Percentiles rank a stretch among this genome's conserved stretches.
Evolutionary conservation across 345 rosid species (phyloP).

Genomic region (Stellera chamaejasme): DNA sequence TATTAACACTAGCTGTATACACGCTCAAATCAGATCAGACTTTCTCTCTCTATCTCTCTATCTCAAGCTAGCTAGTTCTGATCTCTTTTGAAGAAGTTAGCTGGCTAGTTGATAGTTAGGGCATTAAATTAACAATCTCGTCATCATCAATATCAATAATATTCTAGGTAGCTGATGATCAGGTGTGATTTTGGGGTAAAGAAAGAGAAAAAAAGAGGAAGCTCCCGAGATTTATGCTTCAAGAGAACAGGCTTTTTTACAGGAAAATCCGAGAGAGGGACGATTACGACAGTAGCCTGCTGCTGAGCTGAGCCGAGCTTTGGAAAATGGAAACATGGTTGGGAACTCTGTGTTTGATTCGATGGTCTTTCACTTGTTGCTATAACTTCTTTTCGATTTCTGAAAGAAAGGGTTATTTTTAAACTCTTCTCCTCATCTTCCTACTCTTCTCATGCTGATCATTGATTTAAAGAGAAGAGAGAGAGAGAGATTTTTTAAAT

Average conservation of each 20-base stretch:
- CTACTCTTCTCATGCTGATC: conserved; percentile 21
- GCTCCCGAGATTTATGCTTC: conserved; percentile 94
- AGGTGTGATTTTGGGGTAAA: conserved; percentile 17
- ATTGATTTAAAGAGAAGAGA: not conserved
- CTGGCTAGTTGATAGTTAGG: no score
- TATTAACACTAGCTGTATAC: conserved; percentile 16
- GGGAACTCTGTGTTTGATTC: conserved; percentile 19
- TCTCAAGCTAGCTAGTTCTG: not conserved
- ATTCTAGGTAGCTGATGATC: conserved; percentile 12
- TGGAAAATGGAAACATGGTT: not conserved
- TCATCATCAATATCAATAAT: not conserved
- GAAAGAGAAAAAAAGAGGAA: conserved; percentile 21
- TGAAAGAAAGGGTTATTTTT: conserved; percentile 27
- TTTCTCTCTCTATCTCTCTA: conserved; percentile 8
- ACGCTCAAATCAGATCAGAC: conserved; percentile 21
- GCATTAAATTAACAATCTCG: no score
- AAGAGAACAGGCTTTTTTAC: conserved; percentile 52
- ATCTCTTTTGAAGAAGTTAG: not conserved
- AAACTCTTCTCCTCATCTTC: no score
- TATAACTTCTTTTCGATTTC: conserved; percentile 23
- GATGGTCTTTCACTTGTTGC: conserved; percentile 25
- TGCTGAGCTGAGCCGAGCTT: conserved; percentile 11
- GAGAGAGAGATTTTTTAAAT: conserved; percentile 6
- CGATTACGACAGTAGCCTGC: conserved; percentile 21
- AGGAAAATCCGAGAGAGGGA: conserved; percentile 47